A percentile compares a stretch with the other conserved stretches of the same genome.
Conservation (phyloP, 768 basidiomycete species). For the Austroboletus eburneus region DNA sequence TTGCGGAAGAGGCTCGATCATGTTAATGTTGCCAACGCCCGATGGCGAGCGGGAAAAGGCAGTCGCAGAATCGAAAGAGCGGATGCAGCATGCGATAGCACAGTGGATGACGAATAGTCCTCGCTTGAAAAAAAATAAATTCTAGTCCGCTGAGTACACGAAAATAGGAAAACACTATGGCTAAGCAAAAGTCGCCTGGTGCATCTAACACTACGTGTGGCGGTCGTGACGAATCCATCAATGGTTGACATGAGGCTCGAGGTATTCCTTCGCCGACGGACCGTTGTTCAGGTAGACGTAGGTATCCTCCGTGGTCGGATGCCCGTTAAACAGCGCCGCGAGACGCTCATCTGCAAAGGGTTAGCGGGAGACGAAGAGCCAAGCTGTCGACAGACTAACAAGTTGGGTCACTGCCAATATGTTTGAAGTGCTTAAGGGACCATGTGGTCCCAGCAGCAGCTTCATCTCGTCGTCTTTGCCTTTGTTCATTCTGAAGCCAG, state of each 20-base stretch:
- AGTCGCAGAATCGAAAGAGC: slow-evolving; percentile 39
- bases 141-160: slow-evolving; percentile 11
- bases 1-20: slow-evolving; percentile 63
- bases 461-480: slow-evolving; percentile 85
- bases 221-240: slow-evolving; percentile 3
- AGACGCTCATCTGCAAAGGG: slow-evolving; percentile 52
- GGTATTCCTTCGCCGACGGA: slow-evolving; percentile 23
- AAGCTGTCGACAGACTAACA: slow-evolving; percentile 46
- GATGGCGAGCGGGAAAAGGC: slow-evolving; percentile 72
- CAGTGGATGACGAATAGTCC: slow-evolving; percentile 6
- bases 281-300: slow-evolving; percentile 67
- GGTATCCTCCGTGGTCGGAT: slow-evolving; percentile 69
- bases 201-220: slow-evolving; percentile 6
- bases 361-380: background rate
- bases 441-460: slow-evolving; percentile 64
- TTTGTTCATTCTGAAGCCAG: slow-evolving; percentile 74
- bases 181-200: slow-evolving; percentile 16
- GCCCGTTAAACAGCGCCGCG: slow-evolving; percentile 55
- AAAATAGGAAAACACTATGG: slow-evolving; percentile 7
- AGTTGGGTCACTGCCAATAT: slow-evolving; percentile 62
- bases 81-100: slow-evolving; percentile 4
- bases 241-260: background rate
- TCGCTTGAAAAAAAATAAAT: slow-evolving; percentile 7
- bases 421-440: slow-evolving; percentile 73
- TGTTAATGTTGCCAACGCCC: slow-evolving; percentile 70